Evolutionary conservation across 768 basidiomycete genomes (phyloP).

Genomic region (Suillus fuscotomentosus): DNA sequence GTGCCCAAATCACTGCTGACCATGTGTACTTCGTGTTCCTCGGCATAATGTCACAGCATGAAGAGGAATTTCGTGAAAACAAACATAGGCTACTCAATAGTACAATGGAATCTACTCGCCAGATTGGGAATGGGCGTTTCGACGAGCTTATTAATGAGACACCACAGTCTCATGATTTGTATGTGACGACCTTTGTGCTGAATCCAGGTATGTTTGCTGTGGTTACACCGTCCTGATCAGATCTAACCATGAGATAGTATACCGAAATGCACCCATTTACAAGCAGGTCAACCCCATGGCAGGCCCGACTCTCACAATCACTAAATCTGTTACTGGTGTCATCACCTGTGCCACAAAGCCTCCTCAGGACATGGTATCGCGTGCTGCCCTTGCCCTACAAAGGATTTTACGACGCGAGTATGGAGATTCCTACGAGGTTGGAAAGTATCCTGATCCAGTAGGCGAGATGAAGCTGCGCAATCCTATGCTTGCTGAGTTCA

Average conservation of each 20-base stretch:
- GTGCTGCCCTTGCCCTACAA: constrained; percentile 5
- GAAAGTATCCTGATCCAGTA: background rate
- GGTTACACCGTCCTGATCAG: background rate
- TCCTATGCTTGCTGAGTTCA: background rate
- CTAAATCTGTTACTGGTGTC: background rate
- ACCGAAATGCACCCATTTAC: constrained; percentile 1
- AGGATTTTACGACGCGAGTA: background rate
- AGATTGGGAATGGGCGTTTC: constrained; percentile 17
- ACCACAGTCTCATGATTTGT: constrained; percentile 12
- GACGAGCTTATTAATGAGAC: constrained; percentile 21
- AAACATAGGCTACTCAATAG: background rate
- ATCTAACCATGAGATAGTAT: background rate
- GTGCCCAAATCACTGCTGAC: constrained; percentile 15
- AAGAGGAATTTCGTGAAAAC: constrained; percentile 13
- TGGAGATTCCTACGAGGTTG: constrained; percentile 3
- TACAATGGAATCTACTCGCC: constrained; percentile 10
- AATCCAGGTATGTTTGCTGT: constrained; percentile 18
- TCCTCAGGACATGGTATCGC: background rate
- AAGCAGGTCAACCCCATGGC: background rate
- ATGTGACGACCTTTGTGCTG: constrained; percentile 21
- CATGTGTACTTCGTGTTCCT: constrained; percentile 26
- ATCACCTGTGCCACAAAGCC: background rate
- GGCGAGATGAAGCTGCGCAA: background rate
- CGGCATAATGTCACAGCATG: constrained; percentile 13
- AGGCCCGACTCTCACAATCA: background rate